Evolutionary conservation across 169 alveolate species (phyloP), one percentile per base, ranked within the genome.

Genomic region (Haemoproteus tartakovskyi): DNA sequence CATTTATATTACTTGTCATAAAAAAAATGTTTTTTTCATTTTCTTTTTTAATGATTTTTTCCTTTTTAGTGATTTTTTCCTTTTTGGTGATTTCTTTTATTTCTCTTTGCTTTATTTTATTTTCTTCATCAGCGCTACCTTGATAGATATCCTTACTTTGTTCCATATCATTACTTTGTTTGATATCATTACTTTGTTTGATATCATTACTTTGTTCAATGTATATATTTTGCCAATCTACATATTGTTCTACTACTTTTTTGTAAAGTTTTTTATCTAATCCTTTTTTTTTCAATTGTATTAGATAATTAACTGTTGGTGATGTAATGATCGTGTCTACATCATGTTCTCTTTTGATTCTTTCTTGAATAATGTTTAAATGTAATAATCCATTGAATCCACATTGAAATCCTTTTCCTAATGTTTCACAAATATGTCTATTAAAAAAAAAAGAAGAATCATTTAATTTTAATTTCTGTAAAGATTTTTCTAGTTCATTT

Each of bases 351-450:
- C 95, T 87, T 52, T 89, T 93, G n/a, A 93, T 79, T 80, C 99
- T 86, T 70, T 95, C 93, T 78, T 92, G 91, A 29, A 95, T 91
- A 19, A 96, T 94, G 83, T 96, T 98, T 91, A 96, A 62, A 85
- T 96, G 99, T 37, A 96, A 81, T 67, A 94, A 59, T 12, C 99
- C 99, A 41, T 94, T 86, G 61, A 96, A 96, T 2, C 99, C 99
- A 64, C 98, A 94, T 51, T 95, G 85, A 85, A 94, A 96, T 14
- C 98, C 99, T 48, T 87, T 88, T 19, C 99, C 98, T 43, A 94
- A 89, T 0, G 96, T 95, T 38, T 93, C 92, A 60, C 94, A 87
- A 24, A 90, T 89, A 36, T 94, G 94, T 21, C 90, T 87, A 36
- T 90, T 85, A 29, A 89, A 90, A n/a, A 84, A 85, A 8, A 95